Evolutionary conservation across 768 basidiomycete genomes (phyloP).

Genomic region (Thelephora ganbajun): DNA sequence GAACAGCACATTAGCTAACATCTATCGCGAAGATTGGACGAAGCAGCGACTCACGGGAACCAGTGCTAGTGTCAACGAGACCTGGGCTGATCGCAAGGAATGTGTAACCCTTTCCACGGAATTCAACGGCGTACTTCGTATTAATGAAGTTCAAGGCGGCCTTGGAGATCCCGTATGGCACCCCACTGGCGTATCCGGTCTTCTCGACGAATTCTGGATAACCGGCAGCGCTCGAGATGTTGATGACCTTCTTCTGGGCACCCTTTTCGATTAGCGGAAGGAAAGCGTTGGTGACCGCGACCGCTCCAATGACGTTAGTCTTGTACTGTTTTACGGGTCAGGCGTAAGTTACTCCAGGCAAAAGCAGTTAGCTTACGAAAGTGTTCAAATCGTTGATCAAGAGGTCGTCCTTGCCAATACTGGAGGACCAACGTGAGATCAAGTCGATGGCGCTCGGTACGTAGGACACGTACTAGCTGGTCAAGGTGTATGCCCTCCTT

Average conservation of each 20-base stretch:
- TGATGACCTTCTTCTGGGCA: constrained; percentile 21
- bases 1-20: not conserved
- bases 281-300: constrained; percentile 23
- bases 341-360: not conserved
- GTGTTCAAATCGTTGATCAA: constrained; percentile 13
- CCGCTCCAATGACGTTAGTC: constrained; percentile 22
- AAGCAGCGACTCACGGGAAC: constrained; percentile 6
- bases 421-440: not conserved
- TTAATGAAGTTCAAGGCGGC: constrained; percentile 22
- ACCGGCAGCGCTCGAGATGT: constrained; percentile 18
- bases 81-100: constrained; percentile 26
- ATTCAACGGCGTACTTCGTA: constrained; percentile 21
- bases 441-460: not conserved
- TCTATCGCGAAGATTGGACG: not conserved
- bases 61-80: constrained; percentile 18
- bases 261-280: constrained; percentile 23
- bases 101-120: constrained; percentile 20
- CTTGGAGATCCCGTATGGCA: constrained; percentile 23
- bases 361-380: constrained; percentile 5
- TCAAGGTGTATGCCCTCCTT: constrained; percentile 6
- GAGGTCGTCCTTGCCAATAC: constrained; percentile 7
- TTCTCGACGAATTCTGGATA: constrained; percentile 15
- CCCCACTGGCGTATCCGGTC: constrained; percentile 2
- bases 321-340: constrained; percentile 12
- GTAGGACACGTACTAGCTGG: constrained; percentile 11